Conservation (phyloP, 2,329 filamentous ascomycete genomes). For the Calycina marina region DNA sequence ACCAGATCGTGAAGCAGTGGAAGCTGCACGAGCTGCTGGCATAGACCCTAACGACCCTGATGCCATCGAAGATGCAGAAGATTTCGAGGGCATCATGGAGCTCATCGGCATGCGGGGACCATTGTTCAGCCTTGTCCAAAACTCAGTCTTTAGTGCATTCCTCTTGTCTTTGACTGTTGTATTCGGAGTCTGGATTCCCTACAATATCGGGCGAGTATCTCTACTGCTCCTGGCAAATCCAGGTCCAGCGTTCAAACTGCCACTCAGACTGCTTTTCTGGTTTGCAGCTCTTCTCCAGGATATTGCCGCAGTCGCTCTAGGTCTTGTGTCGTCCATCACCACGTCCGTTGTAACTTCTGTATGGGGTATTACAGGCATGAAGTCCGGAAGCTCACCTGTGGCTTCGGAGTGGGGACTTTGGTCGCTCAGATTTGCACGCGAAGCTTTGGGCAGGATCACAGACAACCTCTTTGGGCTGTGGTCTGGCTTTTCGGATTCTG, state of each 20-base stretch:
- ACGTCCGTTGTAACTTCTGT: constrained; percentile 35
- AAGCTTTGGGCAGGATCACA: constrained; percentile 27
- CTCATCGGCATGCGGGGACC: constrained; percentile 94
- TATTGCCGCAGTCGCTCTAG: constrained; percentile 3
- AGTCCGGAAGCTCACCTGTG: constrained; percentile 1
- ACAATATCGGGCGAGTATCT: constrained; percentile 76
- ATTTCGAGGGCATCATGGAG: constrained; percentile 91
- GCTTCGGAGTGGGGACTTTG: constrained; percentile 4
- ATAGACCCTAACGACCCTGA: constrained; percentile 65
- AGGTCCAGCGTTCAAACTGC: constrained; percentile 49
- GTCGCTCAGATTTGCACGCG: constrained; percentile 14
- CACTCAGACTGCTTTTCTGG: constrained; percentile 57
- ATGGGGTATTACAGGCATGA: constrained; percentile 10
- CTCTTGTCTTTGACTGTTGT: constrained; percentile 79
- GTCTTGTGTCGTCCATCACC: constrained; percentile 40
- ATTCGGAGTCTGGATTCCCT: constrained; percentile 77
- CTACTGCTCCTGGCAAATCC: constrained; percentile 71
- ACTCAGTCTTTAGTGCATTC: constrained; percentile 85
- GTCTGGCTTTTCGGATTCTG: constrained; percentile 30
- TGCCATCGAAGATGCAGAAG: constrained; percentile 74
- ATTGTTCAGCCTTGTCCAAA: constrained; percentile 78
- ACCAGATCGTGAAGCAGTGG: constrained; percentile 42
- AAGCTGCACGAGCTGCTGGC: constrained; percentile 50
- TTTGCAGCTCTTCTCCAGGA: constrained; percentile 72
- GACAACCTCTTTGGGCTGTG: constrained; percentile 35